Conservation (phyloP, 305 asterid species). For the Plantago coronopus region DNA sequence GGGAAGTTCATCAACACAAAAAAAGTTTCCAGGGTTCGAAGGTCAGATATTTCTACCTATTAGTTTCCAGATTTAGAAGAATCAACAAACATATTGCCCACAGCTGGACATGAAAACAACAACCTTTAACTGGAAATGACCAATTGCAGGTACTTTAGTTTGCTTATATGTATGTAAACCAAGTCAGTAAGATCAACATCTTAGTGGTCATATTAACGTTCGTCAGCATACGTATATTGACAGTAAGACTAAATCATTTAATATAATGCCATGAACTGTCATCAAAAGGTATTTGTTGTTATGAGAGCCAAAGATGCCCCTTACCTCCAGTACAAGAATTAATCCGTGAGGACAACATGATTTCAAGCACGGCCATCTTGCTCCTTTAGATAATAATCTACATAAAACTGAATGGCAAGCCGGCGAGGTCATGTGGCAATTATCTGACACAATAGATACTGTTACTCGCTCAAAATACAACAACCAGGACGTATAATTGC, state of each 20-base stretch:
- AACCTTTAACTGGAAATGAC: neutral
- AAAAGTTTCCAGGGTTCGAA: neutral
- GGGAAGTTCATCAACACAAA: neutral
- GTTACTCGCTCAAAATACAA: neutral
- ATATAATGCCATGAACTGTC: neutral
- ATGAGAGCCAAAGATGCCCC: constrained; percentile 6
- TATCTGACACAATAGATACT: neutral
- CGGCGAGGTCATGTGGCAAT: neutral
- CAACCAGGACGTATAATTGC: neutral
- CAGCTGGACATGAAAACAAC: neutral
- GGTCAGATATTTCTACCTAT: neutral
- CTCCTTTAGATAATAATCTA: neutral
- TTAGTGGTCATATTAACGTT: neutral
- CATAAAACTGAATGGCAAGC: neutral
- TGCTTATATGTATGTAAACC: neutral
- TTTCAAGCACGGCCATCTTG: constrained; percentile 14
- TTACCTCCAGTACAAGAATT: constrained; percentile 20
- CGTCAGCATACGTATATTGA: neutral
- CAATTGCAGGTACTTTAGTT: neutral
- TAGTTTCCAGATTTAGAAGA: neutral
- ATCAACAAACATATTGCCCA: neutral
- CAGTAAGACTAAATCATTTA: neutral
- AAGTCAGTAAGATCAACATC: neutral
- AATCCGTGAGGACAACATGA: constrained; percentile 4
- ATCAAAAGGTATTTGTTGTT: constrained; percentile 5